Evolutionary conservation across 1,284 basidiomycete species (phyloP), one percentile per base, ranked within the genome.

Genomic region (Boletus sp.): DNA sequence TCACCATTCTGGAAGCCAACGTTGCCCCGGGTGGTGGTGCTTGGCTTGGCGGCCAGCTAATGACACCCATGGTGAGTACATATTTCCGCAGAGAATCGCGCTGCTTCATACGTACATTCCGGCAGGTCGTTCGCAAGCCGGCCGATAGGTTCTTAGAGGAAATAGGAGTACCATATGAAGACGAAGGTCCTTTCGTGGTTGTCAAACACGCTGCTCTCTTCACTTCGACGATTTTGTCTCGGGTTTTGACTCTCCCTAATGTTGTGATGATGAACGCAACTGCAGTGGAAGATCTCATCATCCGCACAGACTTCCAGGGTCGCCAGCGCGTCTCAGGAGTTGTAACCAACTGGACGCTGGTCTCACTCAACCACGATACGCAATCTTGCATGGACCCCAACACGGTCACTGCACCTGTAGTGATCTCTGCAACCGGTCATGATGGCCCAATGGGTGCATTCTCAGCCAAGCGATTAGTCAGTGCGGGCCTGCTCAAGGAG

Each of bases 301-400:
- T 86, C 46, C 79, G 78, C 55, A 71, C 74, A 39, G 84, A 86
- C 67, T 75, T 72, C 57, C 67, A 72, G 50, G 77, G 76, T 17
- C 65, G 69, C 44, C 82, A 88, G 61, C 81, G 88, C 44, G 80
- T 91, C 40, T 78, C 84, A n/a, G 90, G 88, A 32, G 87, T 91
- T 23, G 88, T 91, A 5, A 87, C 85, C 46, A 91, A 92, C 75
- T 92, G 85, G 85, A 90, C 86, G 22, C 77, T 90, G 44, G 88
- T 91, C 48, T 79, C 85, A 13, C 77, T 91, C 50, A 88, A 89
- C 69, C 87, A 91, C 65, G 84, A 86, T 60, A 84, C 82, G 50
- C 84, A 91, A 68, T 82, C 78, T 23, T 91, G 88, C 76, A 91
- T 91, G 88, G 89, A 91, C 66, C 88, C 88, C 26, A 85, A 87